phyloP scores from a whole-genome alignment of 371 early-diverging fungal species.

The Mortierella polycephala region DNA sequence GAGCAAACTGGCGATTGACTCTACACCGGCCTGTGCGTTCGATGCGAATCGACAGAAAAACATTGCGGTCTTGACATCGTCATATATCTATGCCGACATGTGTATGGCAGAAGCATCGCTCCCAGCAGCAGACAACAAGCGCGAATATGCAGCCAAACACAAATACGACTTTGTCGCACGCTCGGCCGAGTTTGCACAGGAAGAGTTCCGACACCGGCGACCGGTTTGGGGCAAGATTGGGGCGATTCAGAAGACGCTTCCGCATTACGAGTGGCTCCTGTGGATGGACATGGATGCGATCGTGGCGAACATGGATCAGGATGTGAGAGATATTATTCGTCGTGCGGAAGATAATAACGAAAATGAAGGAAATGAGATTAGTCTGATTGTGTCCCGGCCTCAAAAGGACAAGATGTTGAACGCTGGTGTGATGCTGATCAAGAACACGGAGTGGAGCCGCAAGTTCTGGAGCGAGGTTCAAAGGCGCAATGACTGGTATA shows the following conservation, averaged over 20 bases:
- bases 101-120: conserved; percentile 74
- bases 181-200: conserved; percentile 70
- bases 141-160: conserved; percentile 63
- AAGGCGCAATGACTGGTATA: conserved; percentile 58
- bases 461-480: conserved; percentile 66
- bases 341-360: conserved; percentile 41
- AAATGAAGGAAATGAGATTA: conserved; percentile 53
- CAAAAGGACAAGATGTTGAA: conserved; percentile 63
- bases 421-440: conserved; percentile 72
- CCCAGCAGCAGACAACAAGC: conserved; percentile 66
- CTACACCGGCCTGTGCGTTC: conserved; percentile 21
- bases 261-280: conserved; percentile 74
- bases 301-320: conserved; percentile 60
- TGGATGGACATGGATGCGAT: conserved; percentile 80
- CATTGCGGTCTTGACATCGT: conserved; percentile 68
- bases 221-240: conserved; percentile 74
- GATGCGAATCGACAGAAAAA: conserved; percentile 25
- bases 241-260: conserved; percentile 68
- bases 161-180: conserved; percentile 72
- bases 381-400: conserved; percentile 64
- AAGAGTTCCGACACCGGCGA: conserved; percentile 60
- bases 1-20: conserved; percentile 25
- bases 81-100: conserved; percentile 64
- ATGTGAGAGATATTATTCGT: conserved; percentile 56
- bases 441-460: conserved; percentile 68